Evolutionary conservation across 768 basidiomycete genomes (phyloP).

Genomic region (Auricularia auricula-judae): DNA sequence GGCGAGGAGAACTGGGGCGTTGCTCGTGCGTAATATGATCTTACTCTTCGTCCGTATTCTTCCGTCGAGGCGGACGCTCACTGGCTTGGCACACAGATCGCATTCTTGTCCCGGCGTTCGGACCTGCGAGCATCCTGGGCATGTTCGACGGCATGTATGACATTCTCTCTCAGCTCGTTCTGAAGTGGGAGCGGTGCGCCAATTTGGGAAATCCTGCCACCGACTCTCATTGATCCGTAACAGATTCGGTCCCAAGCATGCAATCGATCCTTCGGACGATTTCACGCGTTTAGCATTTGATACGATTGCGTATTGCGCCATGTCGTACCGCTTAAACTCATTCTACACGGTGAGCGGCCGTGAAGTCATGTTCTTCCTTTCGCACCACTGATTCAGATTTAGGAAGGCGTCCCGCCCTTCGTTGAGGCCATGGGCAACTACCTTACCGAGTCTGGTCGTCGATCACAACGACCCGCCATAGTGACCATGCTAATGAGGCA

Average conservation of each 20-base stretch:
- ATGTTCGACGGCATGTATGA: constrained; percentile 42
- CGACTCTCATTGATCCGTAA: neutral
- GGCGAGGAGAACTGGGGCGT: constrained; percentile 37
- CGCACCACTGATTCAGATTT: no score
- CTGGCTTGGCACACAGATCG: constrained; percentile 13
- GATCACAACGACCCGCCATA: constrained; percentile 24
- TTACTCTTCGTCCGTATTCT: neutral
- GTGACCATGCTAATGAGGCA: constrained; percentile 25
- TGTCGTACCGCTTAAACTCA: constrained; percentile 35
- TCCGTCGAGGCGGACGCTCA: neutral
- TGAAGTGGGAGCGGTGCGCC: constrained; percentile 32
- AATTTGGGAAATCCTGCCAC: neutral
- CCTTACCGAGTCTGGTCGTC: constrained; percentile 27
- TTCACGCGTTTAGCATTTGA: constrained; percentile 39
- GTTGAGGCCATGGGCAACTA: constrained; percentile 30
- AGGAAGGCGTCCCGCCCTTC: constrained; percentile 28
- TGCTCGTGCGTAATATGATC: constrained; percentile 24
- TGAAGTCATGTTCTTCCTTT: no score
- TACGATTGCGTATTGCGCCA: constrained; percentile 34
- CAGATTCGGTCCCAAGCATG: constrained; percentile 31
- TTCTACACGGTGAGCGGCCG: constrained; percentile 26
- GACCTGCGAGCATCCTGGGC: constrained; percentile 28
- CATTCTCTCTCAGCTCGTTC: constrained; percentile 30
- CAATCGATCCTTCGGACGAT: constrained; percentile 34
- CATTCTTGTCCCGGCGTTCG: constrained; percentile 32